phyloP scores from a whole-genome alignment of 169 alveolate species.

The Cryptosporidium felis region DNA sequence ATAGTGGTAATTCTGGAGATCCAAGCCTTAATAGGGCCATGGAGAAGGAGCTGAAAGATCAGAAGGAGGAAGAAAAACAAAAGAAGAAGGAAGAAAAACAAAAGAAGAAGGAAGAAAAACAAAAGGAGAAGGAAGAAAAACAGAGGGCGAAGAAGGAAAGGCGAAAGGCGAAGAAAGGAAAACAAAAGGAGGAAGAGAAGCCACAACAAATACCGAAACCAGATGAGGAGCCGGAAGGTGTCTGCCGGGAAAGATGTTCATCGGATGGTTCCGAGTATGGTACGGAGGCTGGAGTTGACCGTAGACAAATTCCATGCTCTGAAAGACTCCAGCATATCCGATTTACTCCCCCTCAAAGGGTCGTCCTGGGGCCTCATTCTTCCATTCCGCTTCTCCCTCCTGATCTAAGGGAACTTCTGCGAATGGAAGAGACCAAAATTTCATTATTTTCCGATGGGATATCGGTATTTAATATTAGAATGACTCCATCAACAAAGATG shows the following conservation, averaged over 20 bases:
- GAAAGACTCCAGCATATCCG: no score
- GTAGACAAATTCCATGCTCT: no score
- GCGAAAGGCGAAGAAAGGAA: not conserved
- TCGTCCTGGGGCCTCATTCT: no score
- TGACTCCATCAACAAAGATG: not conserved
- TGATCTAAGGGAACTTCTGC: no score
- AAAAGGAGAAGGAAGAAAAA: not conserved
- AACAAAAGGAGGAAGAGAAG: not conserved
- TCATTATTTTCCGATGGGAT: not conserved
- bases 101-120: not conserved
- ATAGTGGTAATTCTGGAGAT: not conserved
- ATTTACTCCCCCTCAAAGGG: no score
- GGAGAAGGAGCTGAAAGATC: not conserved
- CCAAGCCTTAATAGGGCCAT: no score
- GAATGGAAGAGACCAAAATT: not conserved
- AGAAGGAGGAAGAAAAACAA: not conserved
- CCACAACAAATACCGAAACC: no score
- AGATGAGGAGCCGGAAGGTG: no score
- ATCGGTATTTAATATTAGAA: not conserved
- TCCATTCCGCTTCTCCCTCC: no score
- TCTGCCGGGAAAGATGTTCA: no score
- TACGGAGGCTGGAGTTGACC: no score
- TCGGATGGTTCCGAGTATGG: no score
- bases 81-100: not conserved
- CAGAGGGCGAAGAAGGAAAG: not conserved